A percentile compares a stretch with the other conserved stretches of the same genome.
These are phyloP conservation scores for Cystofilobasidium macerans DNA, from an alignment of 768 basidiomycete genomes.

Conservation along the genomic window DNA sequence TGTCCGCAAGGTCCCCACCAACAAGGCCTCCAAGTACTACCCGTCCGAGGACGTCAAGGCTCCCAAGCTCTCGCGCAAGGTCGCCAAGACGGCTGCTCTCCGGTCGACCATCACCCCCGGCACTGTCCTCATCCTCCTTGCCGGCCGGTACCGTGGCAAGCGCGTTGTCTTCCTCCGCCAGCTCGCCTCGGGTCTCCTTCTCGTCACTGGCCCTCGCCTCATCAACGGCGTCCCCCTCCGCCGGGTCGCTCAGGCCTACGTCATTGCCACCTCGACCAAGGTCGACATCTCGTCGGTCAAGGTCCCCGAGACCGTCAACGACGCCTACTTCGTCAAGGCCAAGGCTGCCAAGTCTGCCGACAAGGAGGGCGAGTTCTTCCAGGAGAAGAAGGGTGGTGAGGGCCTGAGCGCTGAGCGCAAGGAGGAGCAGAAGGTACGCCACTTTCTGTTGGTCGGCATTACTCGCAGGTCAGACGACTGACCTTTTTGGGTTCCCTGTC, in stretches of 20 bases:
- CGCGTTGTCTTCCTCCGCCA: conserved; percentile 97
- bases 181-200: conserved; percentile 67
- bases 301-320: conserved; percentile 79
- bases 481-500: not conserved
- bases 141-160: conserved; percentile 96
- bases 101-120: conserved; percentile 85
- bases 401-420: conserved; percentile 75
- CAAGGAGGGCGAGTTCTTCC: conserved; percentile 95
- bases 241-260: conserved; percentile 97
- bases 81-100: conserved; percentile 50
- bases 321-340: conserved; percentile 83
- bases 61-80: conserved; percentile 87
- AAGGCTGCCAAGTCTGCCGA: conserved; percentile 57
- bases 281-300: conserved; percentile 64
- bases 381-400: conserved; percentile 63
- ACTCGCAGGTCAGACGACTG: not conserved
- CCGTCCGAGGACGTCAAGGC: conserved; percentile 85
- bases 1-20: conserved; percentile 72
- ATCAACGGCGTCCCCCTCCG: conserved; percentile 96
- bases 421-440: conserved; percentile 68
- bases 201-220: conserved; percentile 74
- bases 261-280: conserved; percentile 94
- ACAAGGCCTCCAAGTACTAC: conserved; percentile 82
- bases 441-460: not conserved
- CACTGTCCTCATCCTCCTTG: conserved; percentile 87